Evolutionary conservation across 2,329 filamentous ascomycete species (phyloP), one percentile per base, ranked within the genome.

Genomic region (Aspergillus alliaceus): DNA sequence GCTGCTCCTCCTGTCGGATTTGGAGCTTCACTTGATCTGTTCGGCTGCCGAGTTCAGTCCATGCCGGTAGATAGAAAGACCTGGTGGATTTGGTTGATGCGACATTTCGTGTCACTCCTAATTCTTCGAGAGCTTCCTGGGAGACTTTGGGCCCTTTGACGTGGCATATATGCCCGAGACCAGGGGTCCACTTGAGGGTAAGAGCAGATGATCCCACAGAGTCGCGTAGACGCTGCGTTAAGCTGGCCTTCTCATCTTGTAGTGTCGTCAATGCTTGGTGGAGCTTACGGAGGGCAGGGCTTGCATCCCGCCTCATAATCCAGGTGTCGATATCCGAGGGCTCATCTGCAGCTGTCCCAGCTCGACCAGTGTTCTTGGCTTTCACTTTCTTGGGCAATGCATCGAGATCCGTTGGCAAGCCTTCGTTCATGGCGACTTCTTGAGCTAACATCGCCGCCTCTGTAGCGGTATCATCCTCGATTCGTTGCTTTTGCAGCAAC

Each of bases 161-260:
- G 71, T 98, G 93, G 66, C 90, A 93, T 68, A 96, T 90, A 72
- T 99, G 91, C 8, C 95, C 93, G 2, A 96, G 82, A 14, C 88
- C 89, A 0, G 93, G 89, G 1, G 89, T 91, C 90, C 92, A 98
- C 66, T 89, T 90, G 20, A 99, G 82, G 0, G 86, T 89, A 42
- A 98, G 82, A 57, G 83, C 88, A 6, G 85, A 74, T 11, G 86
- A 86, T 56, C 76, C 68, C 58, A 93, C 80, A 5, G 84, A 80
- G 12, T 82, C 72, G 53, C 87, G 85, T 22, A 98, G 80, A 4
- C 76, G 75, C 18, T 84, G 78, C 9, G 83, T 84, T 4, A 98
- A 79, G 1, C 73, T 60, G 1, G 70, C 65, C 68, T 90, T 95
- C 59, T 89, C 83, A 2, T 78, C 64, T 2, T 81, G 71, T 2